phyloP scores from a whole-genome alignment of 73 alveolate genomes.

The Paramecium biaurelia region DNA sequence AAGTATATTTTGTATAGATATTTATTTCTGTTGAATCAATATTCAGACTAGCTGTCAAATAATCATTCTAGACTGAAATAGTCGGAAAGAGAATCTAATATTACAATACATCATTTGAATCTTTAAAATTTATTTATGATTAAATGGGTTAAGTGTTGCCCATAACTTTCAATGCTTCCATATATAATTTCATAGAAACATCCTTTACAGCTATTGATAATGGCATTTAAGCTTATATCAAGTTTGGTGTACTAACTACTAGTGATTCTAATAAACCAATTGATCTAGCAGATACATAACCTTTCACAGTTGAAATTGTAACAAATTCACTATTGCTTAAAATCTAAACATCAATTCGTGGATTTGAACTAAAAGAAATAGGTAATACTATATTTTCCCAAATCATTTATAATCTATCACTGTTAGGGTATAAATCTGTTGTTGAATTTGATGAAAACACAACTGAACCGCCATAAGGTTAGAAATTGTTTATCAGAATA shows the following conservation, averaged over 20 bases:
- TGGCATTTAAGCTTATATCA: background rate
- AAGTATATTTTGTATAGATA: background rate
- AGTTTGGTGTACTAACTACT: background rate
- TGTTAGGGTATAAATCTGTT: background rate
- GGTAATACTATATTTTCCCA: background rate
- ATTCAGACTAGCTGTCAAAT: background rate
- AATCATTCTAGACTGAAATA: background rate
- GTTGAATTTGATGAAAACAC: background rate
- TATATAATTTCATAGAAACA: background rate
- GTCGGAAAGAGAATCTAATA: background rate
- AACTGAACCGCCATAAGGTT: background rate
- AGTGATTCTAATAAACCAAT: background rate
- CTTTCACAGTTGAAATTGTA: background rate
- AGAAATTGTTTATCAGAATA: background rate
- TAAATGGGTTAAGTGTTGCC: background rate
- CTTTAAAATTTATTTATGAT: background rate
- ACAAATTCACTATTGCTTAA: background rate
- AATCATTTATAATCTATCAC: background rate
- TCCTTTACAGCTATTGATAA: background rate
- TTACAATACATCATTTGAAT: background rate
- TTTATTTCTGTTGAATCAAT: background rate
- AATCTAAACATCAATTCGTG: background rate
- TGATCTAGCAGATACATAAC: background rate
- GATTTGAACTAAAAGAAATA: background rate
- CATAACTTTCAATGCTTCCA: background rate